Evolutionary conservation across 1,284 basidiomycete species (phyloP).

Genomic region (Leucoagaricus sp.): DNA sequence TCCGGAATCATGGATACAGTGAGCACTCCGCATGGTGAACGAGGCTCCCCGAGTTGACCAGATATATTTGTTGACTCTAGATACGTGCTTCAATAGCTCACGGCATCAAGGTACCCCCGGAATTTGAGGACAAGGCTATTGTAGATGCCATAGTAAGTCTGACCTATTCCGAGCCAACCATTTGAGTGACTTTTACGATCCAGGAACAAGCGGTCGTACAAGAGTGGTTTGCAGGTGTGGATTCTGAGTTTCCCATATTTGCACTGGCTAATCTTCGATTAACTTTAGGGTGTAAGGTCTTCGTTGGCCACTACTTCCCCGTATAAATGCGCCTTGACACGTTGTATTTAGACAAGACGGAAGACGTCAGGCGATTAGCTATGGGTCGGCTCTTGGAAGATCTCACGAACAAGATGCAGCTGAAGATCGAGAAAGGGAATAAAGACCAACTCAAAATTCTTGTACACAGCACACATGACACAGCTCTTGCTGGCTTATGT

Average conservation of each 20-base stretch:
- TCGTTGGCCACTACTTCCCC: background rate
- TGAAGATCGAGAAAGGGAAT: conserved; percentile 46
- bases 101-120: conserved; percentile 66
- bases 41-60: background rate
- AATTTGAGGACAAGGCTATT: conserved; percentile 64
- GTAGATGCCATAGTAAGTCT: conserved; percentile 58
- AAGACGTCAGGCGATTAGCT: conserved; percentile 75
- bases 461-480: conserved; percentile 78
- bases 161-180: background rate
- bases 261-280: background rate
- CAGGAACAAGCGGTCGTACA: conserved; percentile 74
- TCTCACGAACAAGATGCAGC: conserved; percentile 60
- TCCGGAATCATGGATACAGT: conserved; percentile 84
- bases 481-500: conserved; percentile 68
- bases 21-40: conserved; percentile 22
- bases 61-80: conserved; percentile 32
- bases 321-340: too few species aligned
- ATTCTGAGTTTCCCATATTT: background rate
- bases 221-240: conserved; percentile 77
- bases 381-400: conserved; percentile 77
- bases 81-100: conserved; percentile 71
- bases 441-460: conserved; percentile 60
- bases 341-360: conserved; percentile 56
- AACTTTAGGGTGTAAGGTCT: conserved; percentile 39
- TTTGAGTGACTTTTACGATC: background rate